phyloP scores from a whole-genome alignment of 1,139 yeast genomes.

The Blastobotrys raffinosifermentans region DNA sequence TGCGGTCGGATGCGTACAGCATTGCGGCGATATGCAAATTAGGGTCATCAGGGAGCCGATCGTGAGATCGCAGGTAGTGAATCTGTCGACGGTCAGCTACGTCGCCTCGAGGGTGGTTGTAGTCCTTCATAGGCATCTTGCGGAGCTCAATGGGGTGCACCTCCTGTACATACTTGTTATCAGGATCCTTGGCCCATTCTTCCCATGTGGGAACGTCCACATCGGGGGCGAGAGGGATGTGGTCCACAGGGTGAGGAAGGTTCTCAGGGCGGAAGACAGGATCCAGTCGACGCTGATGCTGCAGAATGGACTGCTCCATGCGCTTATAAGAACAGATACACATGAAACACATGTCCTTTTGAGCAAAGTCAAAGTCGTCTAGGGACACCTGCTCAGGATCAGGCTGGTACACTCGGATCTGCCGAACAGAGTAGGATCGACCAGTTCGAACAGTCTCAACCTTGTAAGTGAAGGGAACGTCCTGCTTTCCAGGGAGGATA shows the following conservation, averaged over 20 bases:
- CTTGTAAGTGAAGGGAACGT: constrained; percentile 28
- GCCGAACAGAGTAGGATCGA: constrained; percentile 25
- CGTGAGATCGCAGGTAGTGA: constrained; percentile 26
- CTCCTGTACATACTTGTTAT: constrained; percentile 14
- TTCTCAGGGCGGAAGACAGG: constrained; percentile 16
- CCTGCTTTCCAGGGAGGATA: constrained; percentile 27
- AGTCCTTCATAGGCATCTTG: constrained; percentile 23
- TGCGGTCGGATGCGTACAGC: constrained; percentile 31
- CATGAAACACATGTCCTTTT: constrained; percentile 22
- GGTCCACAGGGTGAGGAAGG: constrained; percentile 14
- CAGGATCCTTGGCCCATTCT: constrained; percentile 17
- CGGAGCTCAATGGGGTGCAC: constrained; percentile 31
- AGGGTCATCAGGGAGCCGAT: constrained; percentile 19
- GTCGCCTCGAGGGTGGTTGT: constrained; percentile 16
- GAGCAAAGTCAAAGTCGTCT: constrained; percentile 18
- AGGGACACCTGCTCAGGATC: constrained; percentile 15
- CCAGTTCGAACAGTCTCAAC: constrained; percentile 29
- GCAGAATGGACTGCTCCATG: constrained; percentile 19
- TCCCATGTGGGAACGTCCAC: constrained; percentile 25
- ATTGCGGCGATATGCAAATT: constrained; percentile 31
- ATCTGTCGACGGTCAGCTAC: constrained; percentile 25
- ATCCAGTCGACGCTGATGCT: constrained; percentile 22
- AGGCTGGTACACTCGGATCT: constrained; percentile 28
- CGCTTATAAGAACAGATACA: constrained; percentile 28
- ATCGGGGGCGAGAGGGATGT: constrained; percentile 28